These are phyloP conservation scores for Hortiboletus rubellus DNA, from an alignment of 1,284 basidiomycete species.

Conservation along the genomic window DNA sequence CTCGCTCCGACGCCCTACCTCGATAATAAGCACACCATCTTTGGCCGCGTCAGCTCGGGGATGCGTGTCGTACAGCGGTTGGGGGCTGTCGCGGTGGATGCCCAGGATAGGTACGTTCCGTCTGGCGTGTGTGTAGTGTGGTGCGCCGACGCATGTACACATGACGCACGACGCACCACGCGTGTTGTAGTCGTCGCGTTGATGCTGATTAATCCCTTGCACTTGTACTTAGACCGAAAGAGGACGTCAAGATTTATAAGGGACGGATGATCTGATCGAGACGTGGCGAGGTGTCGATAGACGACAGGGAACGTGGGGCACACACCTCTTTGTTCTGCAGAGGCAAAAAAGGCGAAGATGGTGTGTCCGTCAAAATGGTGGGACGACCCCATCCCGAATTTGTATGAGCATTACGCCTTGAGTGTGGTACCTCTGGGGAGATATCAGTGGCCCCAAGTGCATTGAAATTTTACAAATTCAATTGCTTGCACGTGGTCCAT, in stretches of 20 bases:
- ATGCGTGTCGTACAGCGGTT: conserved; percentile 86
- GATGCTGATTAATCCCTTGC: not conserved
- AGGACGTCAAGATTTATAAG: conserved; percentile 82
- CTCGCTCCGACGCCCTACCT: conserved; percentile 89
- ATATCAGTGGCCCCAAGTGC: too few relatives aligned
- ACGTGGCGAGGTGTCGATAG: not conserved
- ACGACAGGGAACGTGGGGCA: too few relatives aligned
- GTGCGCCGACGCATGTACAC: too few relatives aligned
- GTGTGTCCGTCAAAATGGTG: too few relatives aligned
- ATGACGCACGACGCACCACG: not conserved
- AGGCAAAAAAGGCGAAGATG: too few relatives aligned
- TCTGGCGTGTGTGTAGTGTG: not conserved
- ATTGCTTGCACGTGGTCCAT: too few relatives aligned
- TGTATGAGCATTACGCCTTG: too few relatives aligned
- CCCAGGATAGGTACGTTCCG: conserved; percentile 63
- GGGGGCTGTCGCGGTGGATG: conserved; percentile 77
- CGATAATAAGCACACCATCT: conserved; percentile 94
- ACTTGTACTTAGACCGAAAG: conserved; percentile 56
- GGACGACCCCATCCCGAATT: too few relatives aligned
- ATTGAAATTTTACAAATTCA: too few relatives aligned
- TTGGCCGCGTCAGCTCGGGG: conserved; percentile 82
- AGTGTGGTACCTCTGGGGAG: too few relatives aligned
- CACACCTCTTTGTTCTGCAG: too few relatives aligned
- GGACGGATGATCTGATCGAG: conserved; percentile 43
- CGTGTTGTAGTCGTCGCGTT: not conserved